A percentile compares a stretch with the other conserved stretches of the same genome.
Conservation (phyloP, 768 basidiomycete species). For the Roridomyces roridus region DNA sequence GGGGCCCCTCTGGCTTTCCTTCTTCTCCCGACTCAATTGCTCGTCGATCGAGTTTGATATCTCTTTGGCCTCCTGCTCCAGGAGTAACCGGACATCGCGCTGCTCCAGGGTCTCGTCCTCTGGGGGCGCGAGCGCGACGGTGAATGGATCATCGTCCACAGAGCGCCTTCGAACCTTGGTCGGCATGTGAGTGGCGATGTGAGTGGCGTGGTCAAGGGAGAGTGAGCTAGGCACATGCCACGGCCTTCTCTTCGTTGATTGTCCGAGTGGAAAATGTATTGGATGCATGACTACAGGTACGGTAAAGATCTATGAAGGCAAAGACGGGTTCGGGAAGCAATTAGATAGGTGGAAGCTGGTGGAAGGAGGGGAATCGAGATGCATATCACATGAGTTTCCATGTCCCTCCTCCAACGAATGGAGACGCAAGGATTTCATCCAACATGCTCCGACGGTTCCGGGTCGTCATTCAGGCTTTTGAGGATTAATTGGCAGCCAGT, state of each 20-base stretch:
- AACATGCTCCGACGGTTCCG: no score
- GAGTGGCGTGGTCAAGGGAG: background rate
- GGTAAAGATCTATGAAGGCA: no score
- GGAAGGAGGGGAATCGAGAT: no score
- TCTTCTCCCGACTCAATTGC: constrained; percentile 56
- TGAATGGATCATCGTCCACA: constrained; percentile 52
- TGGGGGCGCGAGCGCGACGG: constrained; percentile 55
- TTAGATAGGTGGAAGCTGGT: no score
- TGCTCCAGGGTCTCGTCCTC: constrained; percentile 55
- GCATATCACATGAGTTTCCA: no score
- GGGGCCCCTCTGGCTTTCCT: constrained; percentile 51
- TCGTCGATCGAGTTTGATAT: constrained; percentile 72
- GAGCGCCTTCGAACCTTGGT: constrained; percentile 16
- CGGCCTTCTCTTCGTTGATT: constrained; percentile 20
- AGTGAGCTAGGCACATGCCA: constrained; percentile 11
- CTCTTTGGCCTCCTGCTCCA: constrained; percentile 58
- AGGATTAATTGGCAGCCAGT: no score
- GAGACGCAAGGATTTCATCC: no score
- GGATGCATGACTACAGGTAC: background rate
- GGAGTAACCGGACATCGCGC: constrained; percentile 47
- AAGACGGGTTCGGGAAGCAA: no score
- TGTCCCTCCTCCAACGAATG: no score
- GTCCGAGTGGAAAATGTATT: background rate
- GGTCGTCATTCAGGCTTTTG: no score
- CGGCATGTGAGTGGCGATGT: no score